Conservation (phyloP, 306 rosid genomes). For the Corylus heterophylla region DNA sequence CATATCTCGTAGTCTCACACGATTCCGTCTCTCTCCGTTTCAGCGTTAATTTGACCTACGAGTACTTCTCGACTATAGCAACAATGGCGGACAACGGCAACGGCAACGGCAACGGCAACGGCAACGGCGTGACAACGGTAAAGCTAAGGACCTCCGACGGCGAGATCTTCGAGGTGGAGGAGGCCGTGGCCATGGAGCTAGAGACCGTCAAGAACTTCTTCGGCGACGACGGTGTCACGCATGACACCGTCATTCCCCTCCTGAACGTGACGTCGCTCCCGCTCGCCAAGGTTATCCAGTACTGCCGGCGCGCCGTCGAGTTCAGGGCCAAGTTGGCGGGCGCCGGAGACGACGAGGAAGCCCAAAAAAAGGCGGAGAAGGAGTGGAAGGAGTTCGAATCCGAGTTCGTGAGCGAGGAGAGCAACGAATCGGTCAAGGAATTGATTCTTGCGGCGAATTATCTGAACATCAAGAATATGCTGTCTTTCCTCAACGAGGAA, state of each 20-base stretch:
- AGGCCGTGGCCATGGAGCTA: constrained; percentile 24
- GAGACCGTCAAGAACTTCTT: constrained; percentile 27
- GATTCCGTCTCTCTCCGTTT: not conserved
- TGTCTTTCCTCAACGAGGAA: constrained; percentile 5
- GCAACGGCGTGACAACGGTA: not conserved
- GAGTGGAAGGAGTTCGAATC: not conserved
- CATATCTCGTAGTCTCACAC: no score
- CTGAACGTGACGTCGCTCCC: constrained; percentile 19
- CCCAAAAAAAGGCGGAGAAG: not conserved
- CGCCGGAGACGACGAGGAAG: not conserved
- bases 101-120: not conserved
- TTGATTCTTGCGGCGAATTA: constrained; percentile 32
- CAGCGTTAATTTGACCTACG: no score
- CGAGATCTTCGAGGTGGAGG: constrained; percentile 16
- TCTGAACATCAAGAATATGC: constrained; percentile 17
- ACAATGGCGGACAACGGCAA: not conserved
- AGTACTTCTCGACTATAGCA: no score
- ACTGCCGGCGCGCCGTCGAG: not conserved
- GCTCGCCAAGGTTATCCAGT: constrained; percentile 22
- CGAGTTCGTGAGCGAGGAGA: not conserved
- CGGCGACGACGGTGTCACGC: constrained; percentile 5
- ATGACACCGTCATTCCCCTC: constrained; percentile 12
- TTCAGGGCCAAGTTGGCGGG: not conserved
- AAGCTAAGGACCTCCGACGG: constrained; percentile 18
- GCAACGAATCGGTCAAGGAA: not conserved